Base-by-base conservation (phyloP, 441 rosid genomes). In the Populus tomentosa region DNA sequence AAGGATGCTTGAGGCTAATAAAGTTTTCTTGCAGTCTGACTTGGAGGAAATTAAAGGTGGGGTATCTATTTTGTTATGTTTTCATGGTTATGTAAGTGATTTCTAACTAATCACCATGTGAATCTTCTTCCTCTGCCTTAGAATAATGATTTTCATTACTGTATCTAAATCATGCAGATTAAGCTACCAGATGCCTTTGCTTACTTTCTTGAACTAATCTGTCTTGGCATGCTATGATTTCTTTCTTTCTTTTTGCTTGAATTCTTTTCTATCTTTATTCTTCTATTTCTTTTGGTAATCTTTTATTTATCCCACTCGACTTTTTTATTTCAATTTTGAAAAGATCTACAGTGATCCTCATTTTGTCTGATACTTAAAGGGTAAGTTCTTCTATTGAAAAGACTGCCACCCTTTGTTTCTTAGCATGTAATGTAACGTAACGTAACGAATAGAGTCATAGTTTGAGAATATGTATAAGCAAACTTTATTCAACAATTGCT, bases 1-100 rank as follows among this genome's bases (percentile, higher is more conserved):
- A 40, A 89, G 85, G 80, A 92, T 90, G 97, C 80, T 92, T 30
- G 97, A 92, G 81, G 93, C 89, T 71, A 92, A 85, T 71, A 84
- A 80, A 80, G 81, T 88, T 79, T 81, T 83, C 73, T 77, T 87
- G 83, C 93, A 87, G 30, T 84, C 94, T 71, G 87, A 87, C 56
- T 75, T 85, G 66, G 91, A 87, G 79, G 93, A 85, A 84, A 83
- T 89, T 11, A 90, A 89, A 90, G 97, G 97, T 90, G 71, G 70
- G 81, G 13, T 32, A 2, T 21, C 69, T 56, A 33, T 8, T 69
- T 59, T 56, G 6, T 33, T 33, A 23, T 10, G 16, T 18, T 72
- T 40, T 3, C 10, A 69, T 38, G 11, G 21, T 38, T 9, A 38
- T 38, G 10, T 21, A 16, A 28, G 16, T 67, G 35, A 1, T 35